Conservation (phyloP, 2,329 filamentous ascomycete species). For the Ophiostoma perfectum region DNA sequence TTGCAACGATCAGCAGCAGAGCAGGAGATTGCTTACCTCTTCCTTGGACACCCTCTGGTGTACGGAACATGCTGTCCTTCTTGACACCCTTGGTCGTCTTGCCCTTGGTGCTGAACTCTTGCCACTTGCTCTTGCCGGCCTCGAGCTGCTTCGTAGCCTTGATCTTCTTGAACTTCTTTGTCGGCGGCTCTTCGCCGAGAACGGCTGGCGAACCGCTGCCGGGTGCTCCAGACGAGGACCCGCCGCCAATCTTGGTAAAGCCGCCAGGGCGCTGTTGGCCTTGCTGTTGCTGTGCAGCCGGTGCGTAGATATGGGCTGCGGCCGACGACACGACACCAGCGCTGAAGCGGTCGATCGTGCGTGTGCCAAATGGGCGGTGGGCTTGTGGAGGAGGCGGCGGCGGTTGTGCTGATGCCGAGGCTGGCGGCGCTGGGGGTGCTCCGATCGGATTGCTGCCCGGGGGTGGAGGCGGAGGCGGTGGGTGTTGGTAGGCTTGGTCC, state of each 20-base stretch:
- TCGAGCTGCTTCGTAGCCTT: slow-evolving; percentile 89
- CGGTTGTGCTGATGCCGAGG: slow-evolving; percentile 30
- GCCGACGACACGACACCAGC: slow-evolving; percentile 50
- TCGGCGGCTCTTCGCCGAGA: slow-evolving; percentile 59
- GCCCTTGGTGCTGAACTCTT: slow-evolving; percentile 78
- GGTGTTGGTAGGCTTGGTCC: background rate
- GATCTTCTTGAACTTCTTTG: slow-evolving; percentile 80
- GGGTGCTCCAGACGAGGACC: background rate
- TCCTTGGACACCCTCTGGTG: slow-evolving; percentile 76
- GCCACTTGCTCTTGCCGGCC: slow-evolving; percentile 87
- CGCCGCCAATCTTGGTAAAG: background rate
- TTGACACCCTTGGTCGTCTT: slow-evolving; percentile 63
- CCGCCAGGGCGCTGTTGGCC: slow-evolving; percentile 35
- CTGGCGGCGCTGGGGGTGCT: slow-evolving; percentile 27
- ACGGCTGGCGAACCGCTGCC: background rate
- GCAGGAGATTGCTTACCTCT: slow-evolving; percentile 57
- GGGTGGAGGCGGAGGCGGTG: slow-evolving; percentile 25
- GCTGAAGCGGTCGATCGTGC: slow-evolving; percentile 30
- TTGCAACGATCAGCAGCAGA: background rate
- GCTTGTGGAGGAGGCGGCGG: slow-evolving; percentile 28
- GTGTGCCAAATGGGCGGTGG: slow-evolving; percentile 15
- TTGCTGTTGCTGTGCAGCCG: slow-evolving; percentile 56
- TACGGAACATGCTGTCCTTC: slow-evolving; percentile 97
- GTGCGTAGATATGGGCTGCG: slow-evolving; percentile 51
- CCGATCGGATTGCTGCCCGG: slow-evolving; percentile 30